phyloP scores from a whole-genome alignment of 352 stramenopile genomes.

The Globisporangium solare region DNA sequence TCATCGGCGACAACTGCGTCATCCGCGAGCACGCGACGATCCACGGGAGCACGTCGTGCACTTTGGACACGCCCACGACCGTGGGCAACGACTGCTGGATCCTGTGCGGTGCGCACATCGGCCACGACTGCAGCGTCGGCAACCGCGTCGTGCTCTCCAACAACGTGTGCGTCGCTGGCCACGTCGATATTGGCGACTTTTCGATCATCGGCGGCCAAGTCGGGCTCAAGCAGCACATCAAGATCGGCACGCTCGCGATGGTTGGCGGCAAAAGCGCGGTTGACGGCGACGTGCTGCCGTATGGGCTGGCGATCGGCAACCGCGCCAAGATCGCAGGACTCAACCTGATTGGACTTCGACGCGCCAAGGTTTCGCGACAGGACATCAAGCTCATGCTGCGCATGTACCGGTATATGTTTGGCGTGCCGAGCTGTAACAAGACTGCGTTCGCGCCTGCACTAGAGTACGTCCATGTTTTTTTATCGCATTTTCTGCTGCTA shows the following conservation, averaged over 20 bases:
- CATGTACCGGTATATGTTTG: conserved; percentile 77
- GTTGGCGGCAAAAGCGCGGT: conserved; percentile 75
- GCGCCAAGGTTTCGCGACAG: conserved; percentile 49
- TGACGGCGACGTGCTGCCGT: conserved; percentile 80
- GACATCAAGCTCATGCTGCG: conserved; percentile 79
- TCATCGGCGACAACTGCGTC: conserved; percentile 63
- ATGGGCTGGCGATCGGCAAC: conserved; percentile 69
- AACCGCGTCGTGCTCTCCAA: conserved; percentile 75
- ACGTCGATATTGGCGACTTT: conserved; percentile 69
- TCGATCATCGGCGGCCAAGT: conserved; percentile 77
- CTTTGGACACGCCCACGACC: conserved; percentile 31
- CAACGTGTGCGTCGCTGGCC: conserved; percentile 76
- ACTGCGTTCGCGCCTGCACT: conserved; percentile 71
- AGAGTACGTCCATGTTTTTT: conserved; percentile 29
- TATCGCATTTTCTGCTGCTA: not conserved
- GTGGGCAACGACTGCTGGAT: conserved; percentile 81
- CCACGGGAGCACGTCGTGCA: conserved; percentile 75
- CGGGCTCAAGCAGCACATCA: conserved; percentile 74
- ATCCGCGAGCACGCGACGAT: conserved; percentile 84
- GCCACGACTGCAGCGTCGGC: conserved; percentile 62
- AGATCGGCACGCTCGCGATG: conserved; percentile 69
- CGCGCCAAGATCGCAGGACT: conserved; percentile 69
- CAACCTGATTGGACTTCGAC: conserved; percentile 71
- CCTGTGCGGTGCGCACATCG: conserved; percentile 69
- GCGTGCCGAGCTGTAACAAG: conserved; percentile 39